phyloP scores from a whole-genome alignment of 179 eudicot species.

The Gypsophila paniculata region DNA sequence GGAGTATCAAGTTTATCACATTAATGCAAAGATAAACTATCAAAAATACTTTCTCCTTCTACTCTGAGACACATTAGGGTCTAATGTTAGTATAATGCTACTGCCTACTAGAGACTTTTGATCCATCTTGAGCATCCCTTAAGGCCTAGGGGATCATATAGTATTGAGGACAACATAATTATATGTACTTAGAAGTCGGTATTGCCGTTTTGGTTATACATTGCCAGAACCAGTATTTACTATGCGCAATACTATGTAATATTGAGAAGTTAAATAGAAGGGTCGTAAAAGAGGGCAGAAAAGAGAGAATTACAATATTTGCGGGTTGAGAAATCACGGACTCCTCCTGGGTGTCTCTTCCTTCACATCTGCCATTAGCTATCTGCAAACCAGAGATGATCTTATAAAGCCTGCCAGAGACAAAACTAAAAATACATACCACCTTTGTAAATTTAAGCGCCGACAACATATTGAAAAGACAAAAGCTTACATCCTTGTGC shows the following conservation, averaged over 20 bases:
- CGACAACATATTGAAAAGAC: background rate
- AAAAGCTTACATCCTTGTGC: constrained; percentile 46
- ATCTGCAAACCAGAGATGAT: constrained; percentile 26
- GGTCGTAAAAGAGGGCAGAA: constrained; percentile 5
- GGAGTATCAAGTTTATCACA: too few relatives aligned
- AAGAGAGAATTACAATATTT: constrained; percentile 39
- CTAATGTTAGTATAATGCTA: background rate
- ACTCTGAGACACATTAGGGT: background rate
- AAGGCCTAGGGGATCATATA: background rate
- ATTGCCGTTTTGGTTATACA: background rate
- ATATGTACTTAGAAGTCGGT: background rate
- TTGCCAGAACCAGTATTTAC: too few relatives aligned
- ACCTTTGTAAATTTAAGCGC: background rate
- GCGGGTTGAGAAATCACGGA: constrained; percentile 40
- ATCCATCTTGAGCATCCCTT: background rate
- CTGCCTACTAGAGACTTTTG: background rate
- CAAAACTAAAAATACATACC: background rate
- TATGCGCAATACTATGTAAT: background rate
- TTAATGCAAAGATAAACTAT: too few relatives aligned
- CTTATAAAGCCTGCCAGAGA: constrained; percentile 27
- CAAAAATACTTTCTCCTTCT: background rate
- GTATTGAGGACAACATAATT: background rate
- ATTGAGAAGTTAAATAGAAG: background rate
- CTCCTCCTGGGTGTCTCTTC: constrained; percentile 28
- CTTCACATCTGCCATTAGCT: constrained; percentile 32